Base-by-base conservation (phyloP, 768 basidiomycete species). In the Daedaleopsis nitida region DNA sequence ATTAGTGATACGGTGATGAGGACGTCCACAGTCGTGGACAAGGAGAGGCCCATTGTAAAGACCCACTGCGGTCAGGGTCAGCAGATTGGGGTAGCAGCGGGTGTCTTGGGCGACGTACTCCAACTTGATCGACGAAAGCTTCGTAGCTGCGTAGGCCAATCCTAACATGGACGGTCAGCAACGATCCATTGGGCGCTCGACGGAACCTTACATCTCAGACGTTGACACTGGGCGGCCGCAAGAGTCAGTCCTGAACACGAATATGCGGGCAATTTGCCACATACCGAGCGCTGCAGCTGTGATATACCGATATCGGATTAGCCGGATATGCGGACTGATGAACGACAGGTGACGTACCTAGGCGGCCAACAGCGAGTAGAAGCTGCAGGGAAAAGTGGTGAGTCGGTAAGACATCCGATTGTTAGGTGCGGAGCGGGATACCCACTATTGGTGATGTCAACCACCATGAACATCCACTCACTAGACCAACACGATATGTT, bases 21-120 rank as follows among this genome's bases (percentile, higher is more conserved):
- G 38, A 71, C 61, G 54, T 73, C 72, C 50, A 69, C 61, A 9
- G 58, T 63, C 0, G 70, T 60, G 17, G 72, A 70, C 19, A 70
- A 37, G 1, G 57, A 60, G 24, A 73, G 64, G 17, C 70, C 70
- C 37, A 64, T 52, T 11, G 70, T 73, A 59, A 73, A 73, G 7
- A 73, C 57, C 70, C 69, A 73, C 72, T 73, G 48, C 23, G 27
- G 17, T 0, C 45, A 10, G 19, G 24, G 32, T 62, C 23, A 62
- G 47, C 27, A 43, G 17, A 13, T 14, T 5, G 23, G 47, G 21
- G 23, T 11, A 23, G 1, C 19, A 13, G 6, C 7, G 23, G 13
- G 19, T 11, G 23, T 9, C 17, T 32, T 1, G 8, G 23, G 14
- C 34, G 24, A 62, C 63, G 4, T 52, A 67, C 68, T 35, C 66